Base-by-base conservation (phyloP, 2,329 filamentous ascomycete species). In the Amesomyces nigricolor region DNA sequence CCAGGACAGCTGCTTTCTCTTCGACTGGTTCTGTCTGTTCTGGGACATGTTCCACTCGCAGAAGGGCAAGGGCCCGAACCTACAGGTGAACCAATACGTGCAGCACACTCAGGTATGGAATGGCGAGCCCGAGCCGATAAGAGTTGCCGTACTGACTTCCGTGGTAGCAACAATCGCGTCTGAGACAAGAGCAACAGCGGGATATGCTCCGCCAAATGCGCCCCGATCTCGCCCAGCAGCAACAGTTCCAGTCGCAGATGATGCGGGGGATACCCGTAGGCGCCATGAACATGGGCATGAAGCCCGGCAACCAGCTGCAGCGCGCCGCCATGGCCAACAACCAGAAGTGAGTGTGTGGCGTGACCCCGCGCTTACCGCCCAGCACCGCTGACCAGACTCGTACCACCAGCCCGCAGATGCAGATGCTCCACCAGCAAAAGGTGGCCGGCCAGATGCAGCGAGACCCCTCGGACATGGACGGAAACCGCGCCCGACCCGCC, bases 1-100 rank as follows among this genome's bases (percentile, higher is more conserved):
- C 67, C 79, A 81, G 45, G 87, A 87, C 65, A 88, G 82, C 59
- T 89, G 89, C 26, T 97, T 99, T 67, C 78, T 99, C n/a, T 87
- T 90, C 64, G 94, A 97, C 67, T 99, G 94, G 94, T 99, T 95
- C 76, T 89, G 86, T 67, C 81, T 96, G 51, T 99, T 99, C 71
- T 97, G 91, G 91, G 94, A 99, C 66, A 90, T 97, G 64, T 95
- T 88, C 72, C 85, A 85, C 67, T 89, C 90, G 54, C 88, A 92
- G 68, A 87, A 89, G 66, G 82, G 79, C 65, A 86, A 84, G 70
- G 82, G 81, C 53, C 79, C 79, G 54, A 85, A 78, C 67, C 72
- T 75, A 26, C 80, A 81, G 57, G 85, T 89, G 46, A 80, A 80
- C 60, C 84, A 88, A 74, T 96, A 95, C 71, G 82, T 95, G 56